Evolutionary conservation across 2,329 filamentous ascomycete species (phyloP), one percentile per base, ranked within the genome.

Genomic region (Cladobotryum protrusum): DNA sequence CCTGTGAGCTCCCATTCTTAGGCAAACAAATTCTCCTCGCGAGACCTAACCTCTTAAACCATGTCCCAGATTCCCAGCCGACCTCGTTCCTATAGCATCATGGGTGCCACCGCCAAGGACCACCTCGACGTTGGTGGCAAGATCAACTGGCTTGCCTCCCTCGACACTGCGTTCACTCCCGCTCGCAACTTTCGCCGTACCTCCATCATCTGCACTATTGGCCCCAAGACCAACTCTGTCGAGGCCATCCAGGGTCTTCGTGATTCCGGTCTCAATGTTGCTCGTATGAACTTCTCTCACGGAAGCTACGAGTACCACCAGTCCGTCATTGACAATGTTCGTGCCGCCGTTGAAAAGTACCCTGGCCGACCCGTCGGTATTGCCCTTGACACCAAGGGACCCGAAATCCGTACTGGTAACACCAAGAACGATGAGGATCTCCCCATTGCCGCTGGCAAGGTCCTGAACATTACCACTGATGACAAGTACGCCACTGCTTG

Each of bases 241-340:
- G 88, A 96, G 77, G 91, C 90, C 73, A 95, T 99, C 77, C 97
- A 97, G 75, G 81, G 85, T 70, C 87, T 99, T 64, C 89, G 92
- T 71, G 81, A 79, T 67, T 86, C 86, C 59, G 93, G 93, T 73
- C 85, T 97, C 65, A 97, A 97, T 75, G 90, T 99, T 61, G 93
- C 97, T 61, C 92, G 93, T 76, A 99, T 99, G 93, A 99, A 99
- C 86, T 97, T 97, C 72, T 96, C 70, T 87, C 90, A 72, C 57
- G 70, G 70, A 54, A 68, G 67, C 60, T 93, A 97, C 73, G 91
- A 91, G 76, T 99, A 96, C 78, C 91, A 95, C 77, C 89, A 97
- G 80, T 92, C 89, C 56, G 93, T 99, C 69, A 96, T 99, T 66
- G 89, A 99, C 78, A 85, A 99, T 76, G 82, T 92, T 61, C 89